These are phyloP conservation scores for Trametes gibbosa DNA, from an alignment of 768 basidiomycete genomes.

Conservation along the genomic window DNA sequence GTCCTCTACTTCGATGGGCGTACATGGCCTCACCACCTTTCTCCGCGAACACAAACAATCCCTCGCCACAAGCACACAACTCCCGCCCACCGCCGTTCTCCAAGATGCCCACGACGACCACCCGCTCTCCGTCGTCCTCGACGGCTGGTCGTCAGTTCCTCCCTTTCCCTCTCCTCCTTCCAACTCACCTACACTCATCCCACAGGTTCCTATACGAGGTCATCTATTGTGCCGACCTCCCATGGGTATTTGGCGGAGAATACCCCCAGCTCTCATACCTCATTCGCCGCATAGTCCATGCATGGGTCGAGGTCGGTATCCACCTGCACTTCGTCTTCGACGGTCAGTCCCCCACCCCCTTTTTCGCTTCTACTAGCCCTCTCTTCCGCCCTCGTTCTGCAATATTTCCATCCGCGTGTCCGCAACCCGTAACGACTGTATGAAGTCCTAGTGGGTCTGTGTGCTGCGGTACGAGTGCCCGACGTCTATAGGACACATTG, in stretches of 20 bases:
- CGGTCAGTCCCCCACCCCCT: slow-evolving; percentile 42
- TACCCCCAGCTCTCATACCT: slow-evolving; percentile 54
- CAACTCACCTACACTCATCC: background rate
- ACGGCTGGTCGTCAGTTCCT: slow-evolving; percentile 81
- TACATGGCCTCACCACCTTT: slow-evolving; percentile 52
- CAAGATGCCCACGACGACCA: background rate
- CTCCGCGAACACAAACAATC: slow-evolving; percentile 43
- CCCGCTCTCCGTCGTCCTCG: slow-evolving; percentile 59
- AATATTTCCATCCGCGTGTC: background rate
- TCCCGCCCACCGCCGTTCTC: slow-evolving; percentile 15
- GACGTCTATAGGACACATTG: no score
- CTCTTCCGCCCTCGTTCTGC: background rate
- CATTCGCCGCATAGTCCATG: slow-evolving; percentile 50
- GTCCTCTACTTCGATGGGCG: slow-evolving; percentile 38
- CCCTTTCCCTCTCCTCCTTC: background rate
- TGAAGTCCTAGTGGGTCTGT: no score
- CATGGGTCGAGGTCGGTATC: slow-evolving; percentile 69
- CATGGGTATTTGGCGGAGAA: slow-evolving; percentile 89
- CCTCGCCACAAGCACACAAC: slow-evolving; percentile 38
- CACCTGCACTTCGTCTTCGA: slow-evolving; percentile 78
- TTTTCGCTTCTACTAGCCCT: background rate
- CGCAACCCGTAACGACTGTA: no score
- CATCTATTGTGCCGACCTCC: slow-evolving; percentile 54
- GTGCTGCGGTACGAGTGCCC: no score
- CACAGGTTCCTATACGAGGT: slow-evolving; percentile 74